Conservation (phyloP, 345 rosid species). For the Lumnitzera racemosa region DNA sequence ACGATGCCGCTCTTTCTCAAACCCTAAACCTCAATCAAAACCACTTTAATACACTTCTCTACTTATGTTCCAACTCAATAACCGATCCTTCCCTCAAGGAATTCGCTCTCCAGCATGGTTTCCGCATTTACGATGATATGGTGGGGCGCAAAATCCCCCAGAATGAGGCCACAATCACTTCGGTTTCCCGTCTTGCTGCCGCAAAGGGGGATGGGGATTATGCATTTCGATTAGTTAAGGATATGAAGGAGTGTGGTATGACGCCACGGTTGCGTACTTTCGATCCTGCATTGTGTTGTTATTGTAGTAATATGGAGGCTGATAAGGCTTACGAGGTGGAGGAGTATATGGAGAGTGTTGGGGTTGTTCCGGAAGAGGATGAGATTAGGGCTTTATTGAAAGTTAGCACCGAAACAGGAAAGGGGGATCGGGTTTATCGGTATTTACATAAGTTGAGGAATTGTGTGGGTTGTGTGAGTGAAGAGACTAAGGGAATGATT, state of each 20-base stretch:
- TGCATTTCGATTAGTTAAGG: constrained; percentile 58
- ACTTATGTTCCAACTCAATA: constrained; percentile 9
- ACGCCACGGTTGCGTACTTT: constrained; percentile 69
- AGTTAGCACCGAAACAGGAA: constrained; percentile 52
- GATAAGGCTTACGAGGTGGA: constrained; percentile 76
- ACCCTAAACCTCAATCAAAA: too few species aligned
- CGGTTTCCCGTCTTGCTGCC: constrained; percentile 60
- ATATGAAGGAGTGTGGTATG: constrained; percentile 35
- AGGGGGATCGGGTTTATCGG: constrained; percentile 47
- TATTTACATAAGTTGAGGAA: constrained; percentile 74
- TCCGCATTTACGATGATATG: constrained; percentile 55
- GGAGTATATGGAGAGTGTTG: constrained; percentile 48
- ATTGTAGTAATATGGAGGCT: constrained; percentile 56
- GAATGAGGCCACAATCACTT: constrained; percentile 65
- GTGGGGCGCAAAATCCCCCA: constrained; percentile 34
- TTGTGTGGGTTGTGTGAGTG: constrained; percentile 44
- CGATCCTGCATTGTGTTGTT: constrained; percentile 65
- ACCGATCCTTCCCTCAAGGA: constrained; percentile 25
- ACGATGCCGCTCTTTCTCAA: too few species aligned
- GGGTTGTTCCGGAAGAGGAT: constrained; percentile 54
- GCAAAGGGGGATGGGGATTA: constrained; percentile 67
- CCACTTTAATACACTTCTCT: too few species aligned
- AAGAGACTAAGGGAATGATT: constrained; percentile 43
- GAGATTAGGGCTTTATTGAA: constrained; percentile 62
- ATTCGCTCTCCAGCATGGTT: constrained; percentile 34